Base-by-base conservation (phyloP, 192 early-diverging fungal species). In the Coemansia sp. region DNA sequence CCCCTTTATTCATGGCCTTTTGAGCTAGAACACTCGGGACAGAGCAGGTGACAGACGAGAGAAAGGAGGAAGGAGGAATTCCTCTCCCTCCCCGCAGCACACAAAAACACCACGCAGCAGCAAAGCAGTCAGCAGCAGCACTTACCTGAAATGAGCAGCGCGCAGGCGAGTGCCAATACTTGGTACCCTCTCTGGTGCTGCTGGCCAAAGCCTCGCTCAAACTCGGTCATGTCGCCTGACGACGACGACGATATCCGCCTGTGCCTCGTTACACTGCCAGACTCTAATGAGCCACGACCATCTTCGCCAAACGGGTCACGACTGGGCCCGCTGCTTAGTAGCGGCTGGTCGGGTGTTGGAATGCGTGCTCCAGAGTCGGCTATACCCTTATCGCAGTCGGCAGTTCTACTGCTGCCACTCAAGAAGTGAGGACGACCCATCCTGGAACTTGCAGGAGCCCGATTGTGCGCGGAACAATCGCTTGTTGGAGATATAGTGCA, bases 131-230 rank as follows among this genome's bases (percentile, higher is more conserved):
- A 17, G 20, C 31, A 36, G 20, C 19, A 2, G 34, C 58, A 72
- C 79, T 50, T 87, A 87, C 88, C 80, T 67, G 87, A 84, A 64
- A 90, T 82, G 32, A 87, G 85, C 45, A 90, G 75, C 27, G 82
- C 86, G 64, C 87, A 90, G 1, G 75, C 53, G 19, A 88, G 82
- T 20, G 88, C 88, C 68, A 89, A 53, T 2, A 83, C 22, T 75
- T 88, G 86, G 65, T 84, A 88, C 24, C 84, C 71, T 67, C 84
- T 83, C 48, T 59, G 62, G 7, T 56, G 65, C 53, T 75, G 77
- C 22, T 24, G 22, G 41, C 59, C 64, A 71, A 68, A 77, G 4
- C 64, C 74, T 13, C 63, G 70, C 72, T 69, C 76, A 66, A 78
- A 78, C 19, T 71, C 73, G 3, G 80, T 75, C 45, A 72, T 66